Conservation (phyloP, 495 filamentous ascomycete species). For the Podospora appendiculata region DNA sequence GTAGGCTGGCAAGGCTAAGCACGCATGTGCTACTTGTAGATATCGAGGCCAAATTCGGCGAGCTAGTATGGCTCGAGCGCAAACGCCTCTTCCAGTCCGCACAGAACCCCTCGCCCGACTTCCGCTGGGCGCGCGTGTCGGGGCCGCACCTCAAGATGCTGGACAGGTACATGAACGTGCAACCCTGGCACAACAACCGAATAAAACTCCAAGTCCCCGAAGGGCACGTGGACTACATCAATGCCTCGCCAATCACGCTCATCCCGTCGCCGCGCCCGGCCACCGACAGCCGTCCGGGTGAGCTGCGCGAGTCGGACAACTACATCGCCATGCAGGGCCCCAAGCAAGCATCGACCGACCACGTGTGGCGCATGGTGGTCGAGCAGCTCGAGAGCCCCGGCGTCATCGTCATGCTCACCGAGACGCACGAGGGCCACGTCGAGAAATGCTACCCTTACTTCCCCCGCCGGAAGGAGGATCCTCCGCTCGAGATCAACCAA, state of each 20-base stretch:
- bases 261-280: conserved; percentile 54
- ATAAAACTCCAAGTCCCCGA: conserved; percentile 75
- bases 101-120: conserved; percentile 35
- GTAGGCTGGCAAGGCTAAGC: neutral
- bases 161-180: conserved; percentile 80
- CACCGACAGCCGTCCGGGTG: conserved; percentile 14
- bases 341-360: conserved; percentile 58
- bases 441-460: conserved; percentile 95
- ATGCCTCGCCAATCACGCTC: conserved; percentile 81
- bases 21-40: conserved; percentile 18
- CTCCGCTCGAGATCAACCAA: conserved; percentile 47
- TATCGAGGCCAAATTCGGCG: conserved; percentile 48
- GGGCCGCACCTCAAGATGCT: conserved; percentile 42
- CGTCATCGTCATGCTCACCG: conserved; percentile 94
- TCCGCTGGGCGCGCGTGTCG: conserved; percentile 48
- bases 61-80: conserved; percentile 56
- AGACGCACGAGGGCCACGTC: conserved; percentile 69
- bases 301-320: conserved; percentile 25
- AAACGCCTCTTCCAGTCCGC: conserved; percentile 40
- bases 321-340: conserved; percentile 71
- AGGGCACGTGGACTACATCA: conserved; percentile 85
- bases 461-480: conserved; percentile 50
- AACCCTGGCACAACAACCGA: conserved; percentile 79
- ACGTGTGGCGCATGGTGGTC: conserved; percentile 96
- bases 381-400: conserved; percentile 71